Conservation (phyloP, 2,329 filamentous ascomycete species). For the Aspergillus sp. region DNA sequence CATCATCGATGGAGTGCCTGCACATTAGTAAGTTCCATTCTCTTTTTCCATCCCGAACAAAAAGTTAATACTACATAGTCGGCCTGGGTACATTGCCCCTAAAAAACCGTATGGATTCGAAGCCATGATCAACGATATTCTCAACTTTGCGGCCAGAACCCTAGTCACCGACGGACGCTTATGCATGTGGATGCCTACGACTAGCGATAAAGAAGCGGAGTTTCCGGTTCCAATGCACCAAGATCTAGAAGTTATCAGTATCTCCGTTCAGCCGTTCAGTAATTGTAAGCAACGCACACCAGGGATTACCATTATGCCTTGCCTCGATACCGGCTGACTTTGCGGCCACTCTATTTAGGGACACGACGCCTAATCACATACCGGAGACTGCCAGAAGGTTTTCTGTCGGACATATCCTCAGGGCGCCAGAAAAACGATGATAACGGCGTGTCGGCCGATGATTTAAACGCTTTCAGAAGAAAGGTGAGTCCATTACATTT, state of each 20-base stretch:
- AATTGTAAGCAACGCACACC: conserved; percentile 62
- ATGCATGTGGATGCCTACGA: conserved; percentile 96
- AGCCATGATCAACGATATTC: conserved; percentile 85
- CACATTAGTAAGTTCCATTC: conserved; percentile 60
- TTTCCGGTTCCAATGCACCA: conserved; percentile 76
- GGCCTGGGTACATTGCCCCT: conserved; percentile 74
- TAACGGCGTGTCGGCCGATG: conserved; percentile 58
- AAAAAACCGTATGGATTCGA: conserved; percentile 91
- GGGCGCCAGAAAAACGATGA: conserved; percentile 36
- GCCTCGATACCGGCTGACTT: not conserved
- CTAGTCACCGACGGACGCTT: conserved; percentile 78
- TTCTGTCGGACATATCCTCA: conserved; percentile 31
- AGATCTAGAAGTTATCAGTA: conserved; percentile 67
- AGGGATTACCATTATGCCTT: not conserved
- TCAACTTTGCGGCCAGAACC: conserved; percentile 74
- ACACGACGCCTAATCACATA: conserved; percentile 88
- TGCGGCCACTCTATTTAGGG: conserved; percentile 54
- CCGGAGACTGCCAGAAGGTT: conserved; percentile 63
- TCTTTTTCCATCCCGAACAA: not conserved
- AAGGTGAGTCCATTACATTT: conserved; percentile 32
- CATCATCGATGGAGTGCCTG: conserved; percentile 67
- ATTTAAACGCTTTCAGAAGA: conserved; percentile 67
- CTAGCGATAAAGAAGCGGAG: conserved; percentile 74
- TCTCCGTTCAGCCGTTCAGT: conserved; percentile 85
- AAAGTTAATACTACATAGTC: conserved; percentile 36